phyloP scores from a whole-genome alignment of 164 flowering plant species.

The Santalum album region DNA sequence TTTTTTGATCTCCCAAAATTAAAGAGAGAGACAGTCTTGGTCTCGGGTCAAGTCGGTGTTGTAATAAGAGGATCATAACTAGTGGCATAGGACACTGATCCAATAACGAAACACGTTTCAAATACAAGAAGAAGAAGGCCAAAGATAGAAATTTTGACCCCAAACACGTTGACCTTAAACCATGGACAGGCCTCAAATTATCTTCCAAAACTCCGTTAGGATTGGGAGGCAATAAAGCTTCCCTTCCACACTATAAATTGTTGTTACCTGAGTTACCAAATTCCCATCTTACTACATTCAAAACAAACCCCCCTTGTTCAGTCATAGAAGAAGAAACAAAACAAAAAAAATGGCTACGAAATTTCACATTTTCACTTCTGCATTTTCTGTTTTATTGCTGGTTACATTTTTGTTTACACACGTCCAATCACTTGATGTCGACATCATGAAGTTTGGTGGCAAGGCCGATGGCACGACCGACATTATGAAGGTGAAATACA shows the following conservation, averaged over 20 bases:
- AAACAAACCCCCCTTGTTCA: too few relatives aligned
- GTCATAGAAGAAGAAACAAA: too few relatives aligned
- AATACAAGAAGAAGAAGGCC: too few relatives aligned
- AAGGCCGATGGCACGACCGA: not conserved
- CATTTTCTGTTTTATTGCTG: not conserved
- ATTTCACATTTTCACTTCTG: not conserved
- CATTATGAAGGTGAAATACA: not conserved
- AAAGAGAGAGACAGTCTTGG: too few relatives aligned
- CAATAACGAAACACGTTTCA: too few relatives aligned
- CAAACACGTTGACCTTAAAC: not conserved
- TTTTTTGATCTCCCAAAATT: too few relatives aligned
- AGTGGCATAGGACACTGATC: too few relatives aligned
- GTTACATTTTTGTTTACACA: not conserved
- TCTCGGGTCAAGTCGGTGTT: too few relatives aligned
- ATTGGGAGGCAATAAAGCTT: not conserved
- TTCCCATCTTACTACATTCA: too few relatives aligned
- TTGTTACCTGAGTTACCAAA: not conserved
- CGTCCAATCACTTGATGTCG: not conserved
- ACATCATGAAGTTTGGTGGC: constrained; percentile 1
- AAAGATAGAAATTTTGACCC: not conserved
- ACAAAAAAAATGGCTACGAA: not conserved
- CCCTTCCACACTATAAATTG: not conserved
- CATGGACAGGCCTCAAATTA: not conserved
- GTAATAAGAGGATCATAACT: too few relatives aligned
- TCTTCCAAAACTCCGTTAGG: too few relatives aligned